A percentile compares a stretch with the other conserved stretches of the same genome.
Evolutionary conservation across 2,329 filamentous ascomycete species (phyloP).

Genomic region (Orbilia brochopaga): DNA sequence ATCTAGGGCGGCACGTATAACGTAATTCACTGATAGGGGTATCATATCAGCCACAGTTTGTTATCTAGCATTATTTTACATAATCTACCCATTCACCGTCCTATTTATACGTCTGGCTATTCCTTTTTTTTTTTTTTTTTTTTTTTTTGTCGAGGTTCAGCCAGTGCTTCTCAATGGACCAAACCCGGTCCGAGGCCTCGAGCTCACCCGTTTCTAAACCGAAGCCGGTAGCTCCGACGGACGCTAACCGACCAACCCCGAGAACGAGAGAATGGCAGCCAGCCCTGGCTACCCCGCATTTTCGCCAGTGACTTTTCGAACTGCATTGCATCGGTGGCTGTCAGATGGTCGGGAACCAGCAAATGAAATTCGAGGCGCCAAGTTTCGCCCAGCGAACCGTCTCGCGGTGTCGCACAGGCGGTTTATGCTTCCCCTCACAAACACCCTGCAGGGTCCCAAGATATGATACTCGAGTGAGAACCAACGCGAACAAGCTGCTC

Average conservation of each 20-base stretch:
- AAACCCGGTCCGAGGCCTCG: not conserved
- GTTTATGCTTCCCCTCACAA: constrained; percentile 13
- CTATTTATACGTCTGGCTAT: too few relatives aligned
- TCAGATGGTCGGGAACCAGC: constrained; percentile 44
- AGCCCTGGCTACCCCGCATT: constrained; percentile 42
- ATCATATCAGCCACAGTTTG: too few relatives aligned
- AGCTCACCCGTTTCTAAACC: not conserved
- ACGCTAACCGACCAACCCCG: not conserved
- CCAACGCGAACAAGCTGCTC: too few relatives aligned
- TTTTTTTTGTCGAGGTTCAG: too few relatives aligned
- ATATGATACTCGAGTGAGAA: too few relatives aligned
- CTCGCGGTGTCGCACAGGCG: constrained; percentile 26
- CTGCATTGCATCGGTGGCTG: constrained; percentile 20
- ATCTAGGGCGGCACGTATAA: too few relatives aligned
- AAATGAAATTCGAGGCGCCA: constrained; percentile 31
- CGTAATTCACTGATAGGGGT: too few relatives aligned
- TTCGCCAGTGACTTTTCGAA: constrained; percentile 32
- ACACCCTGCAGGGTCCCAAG: too few relatives aligned
- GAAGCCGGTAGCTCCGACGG: not conserved
- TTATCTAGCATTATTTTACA: too few relatives aligned
- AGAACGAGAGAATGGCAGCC: not conserved
- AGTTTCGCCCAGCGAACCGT: constrained; percentile 39
- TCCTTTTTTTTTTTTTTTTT: too few relatives aligned
- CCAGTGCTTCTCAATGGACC: too few relatives aligned
- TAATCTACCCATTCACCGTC: too few relatives aligned